phyloP scores from a whole-genome alignment of 495 filamentous ascomycete genomes.

The Ramalina intermedia region DNA sequence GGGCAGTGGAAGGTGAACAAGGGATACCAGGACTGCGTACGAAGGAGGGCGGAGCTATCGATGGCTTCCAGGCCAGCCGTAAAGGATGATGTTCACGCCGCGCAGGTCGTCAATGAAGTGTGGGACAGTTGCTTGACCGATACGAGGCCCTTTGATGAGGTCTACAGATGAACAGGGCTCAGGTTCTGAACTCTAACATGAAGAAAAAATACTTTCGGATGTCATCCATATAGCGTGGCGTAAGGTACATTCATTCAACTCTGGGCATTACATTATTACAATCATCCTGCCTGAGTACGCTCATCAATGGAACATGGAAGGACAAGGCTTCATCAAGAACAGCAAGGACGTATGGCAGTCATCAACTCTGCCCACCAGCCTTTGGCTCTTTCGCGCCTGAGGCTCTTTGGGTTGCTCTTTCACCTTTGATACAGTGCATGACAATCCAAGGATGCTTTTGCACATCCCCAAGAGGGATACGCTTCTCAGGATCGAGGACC shows the following conservation, averaged over 20 bases:
- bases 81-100: conserved; percentile 75
- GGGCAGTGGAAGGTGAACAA: conserved; percentile 78
- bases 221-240: not conserved
- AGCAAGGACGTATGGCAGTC: conserved; percentile 11
- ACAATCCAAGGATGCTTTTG: conserved; percentile 90
- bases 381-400: conserved; percentile 26
- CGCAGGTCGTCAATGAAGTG: conserved; percentile 82
- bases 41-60: conserved; percentile 61
- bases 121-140: conserved; percentile 95
- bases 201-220: not conserved
- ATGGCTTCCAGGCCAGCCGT: conserved; percentile 61
- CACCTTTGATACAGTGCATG: conserved; percentile 83
- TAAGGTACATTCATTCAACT: conserved; percentile 6
- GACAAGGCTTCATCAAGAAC: conserved; percentile 10
- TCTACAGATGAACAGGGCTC: conserved; percentile 54
- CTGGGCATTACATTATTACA: conserved; percentile 7
- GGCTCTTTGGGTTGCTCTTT: conserved; percentile 39
- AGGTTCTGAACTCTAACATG: not conserved
- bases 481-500: conserved; percentile 86
- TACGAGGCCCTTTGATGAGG: conserved; percentile 89
- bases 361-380: conserved; percentile 21
- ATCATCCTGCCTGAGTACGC: conserved; percentile 8
- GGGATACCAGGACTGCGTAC: conserved; percentile 87
- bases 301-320: conserved; percentile 12
- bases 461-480: conserved; percentile 79